Evolutionary conservation across 352 stramenopile species (phyloP), one percentile per base, ranked within the genome.

Genomic region (Globisporangium cederbergense): DNA sequence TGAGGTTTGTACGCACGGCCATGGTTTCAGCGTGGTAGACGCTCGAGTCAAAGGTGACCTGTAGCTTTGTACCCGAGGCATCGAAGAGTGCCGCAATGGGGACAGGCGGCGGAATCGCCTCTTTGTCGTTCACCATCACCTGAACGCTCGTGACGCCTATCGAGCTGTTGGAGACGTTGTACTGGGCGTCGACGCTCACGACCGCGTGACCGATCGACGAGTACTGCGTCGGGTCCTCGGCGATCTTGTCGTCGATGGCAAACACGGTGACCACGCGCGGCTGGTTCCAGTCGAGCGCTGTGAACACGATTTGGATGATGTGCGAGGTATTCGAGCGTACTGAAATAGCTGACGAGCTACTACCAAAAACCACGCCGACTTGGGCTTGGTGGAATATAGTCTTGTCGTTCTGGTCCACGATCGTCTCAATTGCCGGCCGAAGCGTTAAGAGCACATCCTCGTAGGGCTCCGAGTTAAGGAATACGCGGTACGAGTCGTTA

Each of bases 21-120:
- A 93, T 93, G 0, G 84, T 79, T 9, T 76, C 79, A 0, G 76
- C 80, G 43, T 91, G 84, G 55, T 78, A 93, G 9, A 93, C 82
- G 0, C 53, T 68, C 10, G 81, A 90, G 68, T 90, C 82, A 14
- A 93, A 91, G 1, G 54, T 58, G 20, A 90, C 62, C n/a, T 78
- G 60, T 9, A 93, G 57, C 8, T 79, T 83, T 0, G 83, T 74
- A 10, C 82, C 82, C 0, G 81, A 76, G 8, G 58, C 60, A 32
- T 90, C 84, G 52, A 93, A 86, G 2, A 72, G 67, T 0, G 84
- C 77, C 2, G 68, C 65, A 3, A 81, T 22, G 0, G 79, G 84
- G 0, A 90, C 45, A 0, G 84, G 84, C 13, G 84, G 84, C 7
- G 84, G 58, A 28, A 90, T 83, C 2, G 79, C 62, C 30, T 93